These are phyloP conservation scores for Spencermartinsiella ligniputridi DNA, from an alignment of 1,139 yeast species.

Conservation along the genomic window DNA sequence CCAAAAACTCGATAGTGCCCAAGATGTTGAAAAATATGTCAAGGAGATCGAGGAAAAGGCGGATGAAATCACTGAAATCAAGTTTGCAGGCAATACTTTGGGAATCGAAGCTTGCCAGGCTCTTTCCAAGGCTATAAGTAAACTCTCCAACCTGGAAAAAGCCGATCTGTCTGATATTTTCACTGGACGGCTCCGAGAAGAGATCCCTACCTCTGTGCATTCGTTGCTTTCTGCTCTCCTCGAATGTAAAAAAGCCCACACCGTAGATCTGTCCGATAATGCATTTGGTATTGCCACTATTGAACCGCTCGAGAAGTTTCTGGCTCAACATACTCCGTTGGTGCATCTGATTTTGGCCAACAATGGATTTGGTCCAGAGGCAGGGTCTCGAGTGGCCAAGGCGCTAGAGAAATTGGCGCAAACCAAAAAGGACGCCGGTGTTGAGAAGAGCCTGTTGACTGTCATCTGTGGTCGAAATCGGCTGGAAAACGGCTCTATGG, in stretches of 20 bases:
- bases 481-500: conserved; percentile 86
- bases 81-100: conserved; percentile 87
- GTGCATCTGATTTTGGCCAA: conserved; percentile 85
- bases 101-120: conserved; percentile 84
- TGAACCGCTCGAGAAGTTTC: conserved; percentile 76
- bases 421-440: conserved; percentile 47
- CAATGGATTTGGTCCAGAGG: conserved; percentile 97
- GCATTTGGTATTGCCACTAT: conserved; percentile 96
- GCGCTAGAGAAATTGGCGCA: conserved; percentile 71
- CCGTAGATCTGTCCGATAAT: conserved; percentile 84
- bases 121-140: conserved; percentile 55
- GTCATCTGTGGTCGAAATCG: conserved; percentile 96
- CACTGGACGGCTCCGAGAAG: conserved; percentile 91
- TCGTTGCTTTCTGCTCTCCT: conserved; percentile 69
- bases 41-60: conserved; percentile 33
- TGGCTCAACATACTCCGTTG: conserved; percentile 70
- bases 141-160: conserved; percentile 44
- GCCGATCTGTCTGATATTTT: conserved; percentile 86
- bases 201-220: conserved; percentile 80
- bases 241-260: conserved; percentile 60
- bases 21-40: conserved; percentile 61
- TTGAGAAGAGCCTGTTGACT: conserved; percentile 51
- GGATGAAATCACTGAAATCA: conserved; percentile 52
- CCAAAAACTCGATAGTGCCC: conserved; percentile 64
- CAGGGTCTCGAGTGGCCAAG: conserved; percentile 90